A percentile compares a stretch with the other conserved stretches of the same genome.
Evolutionary conservation across 345 rosid species (phyloP).

Genomic region (Pistacia vera): DNA sequence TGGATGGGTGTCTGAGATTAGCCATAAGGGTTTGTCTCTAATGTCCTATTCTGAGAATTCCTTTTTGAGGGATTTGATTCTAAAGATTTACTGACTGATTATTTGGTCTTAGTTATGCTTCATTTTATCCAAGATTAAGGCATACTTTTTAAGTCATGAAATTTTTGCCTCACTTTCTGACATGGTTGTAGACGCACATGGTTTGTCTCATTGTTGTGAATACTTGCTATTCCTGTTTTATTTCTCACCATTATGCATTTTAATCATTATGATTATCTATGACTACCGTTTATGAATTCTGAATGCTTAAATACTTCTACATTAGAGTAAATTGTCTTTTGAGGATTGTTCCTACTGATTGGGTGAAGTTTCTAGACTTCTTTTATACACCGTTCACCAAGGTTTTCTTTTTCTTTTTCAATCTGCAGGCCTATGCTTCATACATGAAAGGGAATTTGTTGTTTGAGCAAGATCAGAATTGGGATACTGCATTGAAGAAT

Average conservation of each 20-base stretch:
- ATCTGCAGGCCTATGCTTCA: slow-evolving; percentile 91
- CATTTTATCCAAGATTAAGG: background rate
- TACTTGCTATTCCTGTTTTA: background rate
- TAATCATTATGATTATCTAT: slow-evolving; percentile 4
- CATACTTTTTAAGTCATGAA: background rate
- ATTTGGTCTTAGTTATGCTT: background rate
- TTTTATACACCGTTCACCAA: slow-evolving; percentile 1
- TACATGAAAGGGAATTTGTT: slow-evolving; percentile 93
- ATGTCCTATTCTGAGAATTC: background rate
- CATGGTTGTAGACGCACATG: background rate
- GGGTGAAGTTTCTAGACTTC: slow-evolving; percentile 8
- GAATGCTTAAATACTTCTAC: background rate
- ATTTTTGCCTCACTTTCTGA: background rate
- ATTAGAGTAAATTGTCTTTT: slow-evolving; percentile 3
- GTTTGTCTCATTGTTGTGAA: slow-evolving; percentile 1
- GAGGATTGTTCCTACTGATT: slow-evolving; percentile 5
- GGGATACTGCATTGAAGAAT: slow-evolving; percentile 87
- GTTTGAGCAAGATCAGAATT: slow-evolving; percentile 95
- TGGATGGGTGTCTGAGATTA: background rate
- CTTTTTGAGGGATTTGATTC: background rate
- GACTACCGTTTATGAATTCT: background rate
- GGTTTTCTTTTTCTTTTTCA: background rate
- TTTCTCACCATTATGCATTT: background rate
- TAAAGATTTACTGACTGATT: background rate
- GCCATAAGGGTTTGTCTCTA: too few relatives aligned